These are phyloP conservation scores for Naganishia vishniacii DNA, from an alignment of 768 basidiomycete species.

Conservation along the genomic window DNA sequence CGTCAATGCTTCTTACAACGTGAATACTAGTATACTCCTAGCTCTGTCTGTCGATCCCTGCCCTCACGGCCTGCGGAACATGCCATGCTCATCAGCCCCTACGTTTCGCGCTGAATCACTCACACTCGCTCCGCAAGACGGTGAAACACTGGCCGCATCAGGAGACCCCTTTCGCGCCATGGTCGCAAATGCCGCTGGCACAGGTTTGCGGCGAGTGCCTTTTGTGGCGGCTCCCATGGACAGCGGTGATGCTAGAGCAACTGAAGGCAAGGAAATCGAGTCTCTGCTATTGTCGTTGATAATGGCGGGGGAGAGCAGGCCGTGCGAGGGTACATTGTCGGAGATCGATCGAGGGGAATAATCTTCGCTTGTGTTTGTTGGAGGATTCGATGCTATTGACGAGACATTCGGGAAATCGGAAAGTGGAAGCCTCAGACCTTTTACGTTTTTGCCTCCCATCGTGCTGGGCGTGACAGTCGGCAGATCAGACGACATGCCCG, in stretches of 20 bases:
- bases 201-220: conserved; percentile 21
- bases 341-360: too few species aligned
- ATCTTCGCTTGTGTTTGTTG: too few species aligned
- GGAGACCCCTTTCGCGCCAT: too few species aligned
- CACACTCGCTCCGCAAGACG: too few species aligned
- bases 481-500: not conserved
- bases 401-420: conserved; percentile 10
- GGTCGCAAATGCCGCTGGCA: conserved; percentile 14
- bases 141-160: too few species aligned
- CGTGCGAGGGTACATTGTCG: not conserved
- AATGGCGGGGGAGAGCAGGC: not conserved
- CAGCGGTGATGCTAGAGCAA: not conserved
- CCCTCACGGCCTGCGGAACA: not conserved
- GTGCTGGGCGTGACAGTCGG: not conserved
- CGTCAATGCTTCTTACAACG: too few species aligned
- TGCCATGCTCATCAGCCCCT: not conserved
- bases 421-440: conserved; percentile 19
- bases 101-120: too few species aligned
- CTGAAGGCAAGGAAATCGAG: not conserved
- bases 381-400: too few species aligned
- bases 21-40: too few species aligned
- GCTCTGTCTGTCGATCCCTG: too few species aligned
- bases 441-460: conserved; percentile 13
- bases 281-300: not conserved
- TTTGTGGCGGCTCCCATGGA: conserved; percentile 21